Evolutionary conservation across 768 basidiomycete species (phyloP).

Genomic region (Mycena capillaripes): DNA sequence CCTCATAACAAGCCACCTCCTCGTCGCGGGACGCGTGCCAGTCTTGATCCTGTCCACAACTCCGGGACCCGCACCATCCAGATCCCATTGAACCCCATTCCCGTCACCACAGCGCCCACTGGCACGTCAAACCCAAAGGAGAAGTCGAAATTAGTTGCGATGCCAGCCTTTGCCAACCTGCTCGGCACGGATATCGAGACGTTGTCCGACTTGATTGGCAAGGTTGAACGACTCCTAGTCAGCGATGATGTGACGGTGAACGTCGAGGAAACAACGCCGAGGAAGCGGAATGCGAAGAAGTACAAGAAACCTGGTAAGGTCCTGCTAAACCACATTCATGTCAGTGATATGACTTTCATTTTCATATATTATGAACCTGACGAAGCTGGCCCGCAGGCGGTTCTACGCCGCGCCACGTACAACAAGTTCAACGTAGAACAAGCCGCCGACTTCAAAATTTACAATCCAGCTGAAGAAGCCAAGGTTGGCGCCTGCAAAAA

Average conservation of each 20-base stretch:
- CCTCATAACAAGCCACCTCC: constrained; percentile 17
- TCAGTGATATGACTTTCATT: no score
- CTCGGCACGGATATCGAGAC: constrained; percentile 25
- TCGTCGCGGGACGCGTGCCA: constrained; percentile 29
- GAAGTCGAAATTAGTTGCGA: constrained; percentile 10
- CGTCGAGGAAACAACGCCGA: constrained; percentile 16
- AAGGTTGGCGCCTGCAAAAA: no score
- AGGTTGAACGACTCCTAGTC: constrained; percentile 14
- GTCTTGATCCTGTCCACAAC: constrained; percentile 20
- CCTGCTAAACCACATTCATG: no score
- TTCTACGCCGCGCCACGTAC: no score
- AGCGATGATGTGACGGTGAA: constrained; percentile 15
- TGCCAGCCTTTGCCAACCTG: constrained; percentile 20
- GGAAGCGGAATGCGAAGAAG: constrained; percentile 13
- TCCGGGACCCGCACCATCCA: constrained; percentile 20
- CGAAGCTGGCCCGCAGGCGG: no score
- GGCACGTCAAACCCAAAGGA: constrained; percentile 7
- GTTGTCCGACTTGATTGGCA: constrained; percentile 13
- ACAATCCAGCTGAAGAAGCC: no score
- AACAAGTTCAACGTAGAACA: no score
- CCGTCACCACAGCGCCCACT: not conserved
- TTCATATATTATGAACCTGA: no score
- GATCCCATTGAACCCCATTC: constrained; percentile 26
- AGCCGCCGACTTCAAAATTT: no score
- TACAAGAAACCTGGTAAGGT: constrained; percentile 8